These are phyloP conservation scores for Chalaropsis thielavioides DNA, from an alignment of 2,329 filamentous ascomycete genomes.

Conservation along the genomic window DNA sequence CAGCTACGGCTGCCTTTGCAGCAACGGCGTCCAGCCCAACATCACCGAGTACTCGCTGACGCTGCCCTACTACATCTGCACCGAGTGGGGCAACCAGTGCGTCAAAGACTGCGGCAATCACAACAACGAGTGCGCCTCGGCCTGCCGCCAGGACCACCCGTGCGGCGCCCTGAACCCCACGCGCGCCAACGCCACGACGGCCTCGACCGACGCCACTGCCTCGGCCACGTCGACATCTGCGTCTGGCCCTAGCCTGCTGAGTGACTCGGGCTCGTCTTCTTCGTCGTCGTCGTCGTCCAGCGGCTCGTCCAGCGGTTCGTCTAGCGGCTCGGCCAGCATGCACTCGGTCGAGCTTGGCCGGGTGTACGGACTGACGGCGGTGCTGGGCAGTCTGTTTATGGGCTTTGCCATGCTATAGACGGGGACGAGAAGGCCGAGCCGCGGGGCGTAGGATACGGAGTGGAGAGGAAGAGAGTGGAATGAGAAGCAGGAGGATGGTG, in stretches of 20 bases:
- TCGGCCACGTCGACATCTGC: constrained; percentile 19
- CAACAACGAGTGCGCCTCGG: constrained; percentile 42
- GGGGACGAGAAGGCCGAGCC: too few relatives aligned
- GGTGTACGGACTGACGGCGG: constrained; percentile 27
- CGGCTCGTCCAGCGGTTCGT: constrained; percentile 3
- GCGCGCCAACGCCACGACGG: constrained; percentile 39
- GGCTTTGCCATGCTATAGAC: constrained; percentile 30
- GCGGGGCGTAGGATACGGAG: background rate
- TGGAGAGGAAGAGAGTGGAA: background rate
- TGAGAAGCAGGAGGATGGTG: background rate
- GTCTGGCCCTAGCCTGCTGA: constrained; percentile 10
- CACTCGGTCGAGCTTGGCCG: constrained; percentile 25
- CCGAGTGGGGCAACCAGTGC: constrained; percentile 56
- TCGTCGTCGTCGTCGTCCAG: constrained; percentile 12
- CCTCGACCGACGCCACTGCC: constrained; percentile 28
- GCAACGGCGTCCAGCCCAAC: constrained; percentile 51
- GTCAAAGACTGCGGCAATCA: constrained; percentile 39
- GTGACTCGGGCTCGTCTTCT: constrained; percentile 17
- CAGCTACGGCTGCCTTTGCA: constrained; percentile 59
- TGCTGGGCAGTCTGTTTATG: constrained; percentile 28
- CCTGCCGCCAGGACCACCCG: constrained; percentile 51
- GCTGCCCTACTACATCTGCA: constrained; percentile 63
- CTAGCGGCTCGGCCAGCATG: constrained; percentile 11
- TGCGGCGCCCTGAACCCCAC: constrained; percentile 57
- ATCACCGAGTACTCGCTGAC: constrained; percentile 64